Percentiles rank a stretch among this genome's conserved stretches.
Conservation (phyloP, 2,329 filamentous ascomycete species). For the Ambrosiella beaveri region DNA sequence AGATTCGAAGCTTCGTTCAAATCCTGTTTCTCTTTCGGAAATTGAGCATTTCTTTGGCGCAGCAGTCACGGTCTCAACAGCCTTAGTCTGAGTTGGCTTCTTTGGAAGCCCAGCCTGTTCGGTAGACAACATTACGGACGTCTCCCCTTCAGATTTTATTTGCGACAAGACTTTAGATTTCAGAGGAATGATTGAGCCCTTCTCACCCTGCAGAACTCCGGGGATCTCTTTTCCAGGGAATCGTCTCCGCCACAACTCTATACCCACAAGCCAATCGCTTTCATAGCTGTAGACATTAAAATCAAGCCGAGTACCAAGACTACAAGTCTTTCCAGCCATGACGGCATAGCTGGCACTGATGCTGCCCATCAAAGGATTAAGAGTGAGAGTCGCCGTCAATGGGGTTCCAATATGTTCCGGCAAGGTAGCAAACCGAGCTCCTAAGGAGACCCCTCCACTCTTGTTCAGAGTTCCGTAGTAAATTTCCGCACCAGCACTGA, state of each 20-base stretch:
- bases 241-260: conserved; percentile 73
- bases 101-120: neutral
- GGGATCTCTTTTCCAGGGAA: conserved; percentile 21
- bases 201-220: conserved; percentile 8
- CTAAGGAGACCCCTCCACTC: conserved; percentile 77
- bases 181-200: neutral
- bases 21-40: conserved; percentile 12
- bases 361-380: conserved; percentile 90
- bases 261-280: conserved; percentile 78
- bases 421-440: conserved; percentile 75
- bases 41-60: neutral
- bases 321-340: conserved; percentile 64
- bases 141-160: neutral
- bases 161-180: neutral
- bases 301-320: conserved; percentile 77
- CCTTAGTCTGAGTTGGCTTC: neutral
- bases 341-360: conserved; percentile 85
- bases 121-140: neutral
- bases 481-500: conserved; percentile 79
- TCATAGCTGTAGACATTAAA: conserved; percentile 99
- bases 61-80: neutral
- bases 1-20: conserved; percentile 32
- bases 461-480: conserved; percentile 96
- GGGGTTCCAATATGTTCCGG: conserved; percentile 69
- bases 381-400: conserved; percentile 78